Conservation (phyloP, 768 basidiomycete genomes). For the Leccinum pellstonianum region DNA sequence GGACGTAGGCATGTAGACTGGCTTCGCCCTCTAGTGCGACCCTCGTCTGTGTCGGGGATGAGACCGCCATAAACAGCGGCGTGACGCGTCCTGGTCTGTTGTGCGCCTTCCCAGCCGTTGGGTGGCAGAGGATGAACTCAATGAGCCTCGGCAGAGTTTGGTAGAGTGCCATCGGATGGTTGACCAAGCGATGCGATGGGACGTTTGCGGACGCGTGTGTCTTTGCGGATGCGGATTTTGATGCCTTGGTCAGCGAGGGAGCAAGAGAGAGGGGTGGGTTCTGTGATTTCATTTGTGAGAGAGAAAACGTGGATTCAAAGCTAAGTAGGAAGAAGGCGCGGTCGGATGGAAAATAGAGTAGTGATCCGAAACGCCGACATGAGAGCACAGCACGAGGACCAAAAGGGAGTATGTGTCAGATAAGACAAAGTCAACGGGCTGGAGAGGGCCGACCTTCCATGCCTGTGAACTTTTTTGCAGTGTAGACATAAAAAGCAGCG, state of each 20-base stretch:
- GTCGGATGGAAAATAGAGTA: conserved; percentile 16
- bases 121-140: too few relatives aligned
- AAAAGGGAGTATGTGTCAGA: conserved; percentile 15
- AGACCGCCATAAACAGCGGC: too few relatives aligned
- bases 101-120: too few relatives aligned
- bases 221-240: conserved; percentile 92
- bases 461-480: conserved; percentile 93
- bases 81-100: too few relatives aligned
- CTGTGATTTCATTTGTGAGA: conserved; percentile 36
- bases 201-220: conserved; percentile 80
- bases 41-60: too few relatives aligned
- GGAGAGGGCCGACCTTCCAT: conserved; percentile 72
- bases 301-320: conserved; percentile 1
- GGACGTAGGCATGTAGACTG: too few relatives aligned
- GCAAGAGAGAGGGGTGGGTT: conserved; percentile 85
- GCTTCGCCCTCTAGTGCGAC: too few relatives aligned
- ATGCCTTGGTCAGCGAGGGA: conserved; percentile 95
- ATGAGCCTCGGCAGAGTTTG: conserved; percentile 12
- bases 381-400: conserved; percentile 16
- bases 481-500: conserved; percentile 89
- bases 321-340: conserved; percentile 2
- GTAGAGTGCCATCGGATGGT: conserved; percentile 17
- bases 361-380: conserved; percentile 20
- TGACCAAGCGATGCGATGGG: conserved; percentile 41
- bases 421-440: conserved; percentile 15